Evolutionary conservation across 192 early-diverging fungal genomes (phyloP).

Genomic region (Phycomyces blakesleeanus): DNA sequence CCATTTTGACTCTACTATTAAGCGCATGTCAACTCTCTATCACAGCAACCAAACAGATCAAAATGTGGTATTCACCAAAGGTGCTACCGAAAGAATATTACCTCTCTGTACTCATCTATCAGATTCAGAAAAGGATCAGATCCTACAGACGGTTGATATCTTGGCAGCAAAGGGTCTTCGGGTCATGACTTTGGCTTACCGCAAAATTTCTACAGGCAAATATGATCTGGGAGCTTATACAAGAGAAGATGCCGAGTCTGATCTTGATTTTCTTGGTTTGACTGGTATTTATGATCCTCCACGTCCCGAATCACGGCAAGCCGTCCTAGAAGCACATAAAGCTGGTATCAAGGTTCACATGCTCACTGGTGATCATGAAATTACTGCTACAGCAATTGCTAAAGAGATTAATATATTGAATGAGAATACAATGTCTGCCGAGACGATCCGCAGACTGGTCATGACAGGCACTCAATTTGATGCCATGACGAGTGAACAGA

Average conservation of each 20-base stretch:
- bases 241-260: constrained; percentile 58
- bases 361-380: constrained; percentile 93
- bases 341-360: constrained; percentile 94
- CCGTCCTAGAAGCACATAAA: constrained; percentile 69
- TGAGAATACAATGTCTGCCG: constrained; percentile 29
- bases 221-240: constrained; percentile 39
- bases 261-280: constrained; percentile 78
- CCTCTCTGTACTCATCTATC: constrained; percentile 55
- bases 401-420: constrained; percentile 77
- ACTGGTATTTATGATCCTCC: constrained; percentile 94
- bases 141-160: constrained; percentile 60
- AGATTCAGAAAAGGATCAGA: constrained; percentile 28
- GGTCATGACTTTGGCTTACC: constrained; percentile 82
- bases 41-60: constrained; percentile 12
- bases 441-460: constrained; percentile 44
- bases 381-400: constrained; percentile 90
- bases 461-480: constrained; percentile 92
- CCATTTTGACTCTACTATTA: constrained; percentile 72
- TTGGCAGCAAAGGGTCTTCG: constrained; percentile 75
- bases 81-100: constrained; percentile 86
- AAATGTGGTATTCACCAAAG: constrained; percentile 72
- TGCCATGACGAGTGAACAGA: constrained; percentile 74
- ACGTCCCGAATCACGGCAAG: constrained; percentile 61
- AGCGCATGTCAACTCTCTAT: constrained; percentile 89
- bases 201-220: constrained; percentile 29